These are phyloP conservation scores for Termitomyces titanicus DNA, from an alignment of 768 basidiomycete species.

Conservation along the genomic window DNA sequence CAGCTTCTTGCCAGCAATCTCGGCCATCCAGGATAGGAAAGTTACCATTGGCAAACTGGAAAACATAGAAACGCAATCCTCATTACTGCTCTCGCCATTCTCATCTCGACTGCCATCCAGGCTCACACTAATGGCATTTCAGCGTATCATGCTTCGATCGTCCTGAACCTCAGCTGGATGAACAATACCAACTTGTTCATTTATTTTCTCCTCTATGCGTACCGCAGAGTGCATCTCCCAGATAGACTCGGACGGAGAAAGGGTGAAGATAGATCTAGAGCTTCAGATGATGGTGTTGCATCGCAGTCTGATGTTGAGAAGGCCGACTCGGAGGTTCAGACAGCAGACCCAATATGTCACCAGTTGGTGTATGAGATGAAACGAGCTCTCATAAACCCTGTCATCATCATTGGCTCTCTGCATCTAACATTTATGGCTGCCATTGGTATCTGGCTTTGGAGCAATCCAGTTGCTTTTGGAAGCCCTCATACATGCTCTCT, in stretches of 20 bases:
- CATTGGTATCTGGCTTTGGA: conserved; percentile 1
- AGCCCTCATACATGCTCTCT: neutral
- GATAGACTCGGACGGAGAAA: no score
- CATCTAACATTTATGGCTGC: neutral
- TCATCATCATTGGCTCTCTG: neutral
- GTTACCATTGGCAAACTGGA: neutral
- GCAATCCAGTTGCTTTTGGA: neutral
- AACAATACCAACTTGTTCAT: neutral
- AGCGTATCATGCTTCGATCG: neutral
- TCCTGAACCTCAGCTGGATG: neutral
- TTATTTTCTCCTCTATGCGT: neutral
- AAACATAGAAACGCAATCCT: neutral
- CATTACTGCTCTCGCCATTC: neutral
- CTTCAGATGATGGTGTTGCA: no score
- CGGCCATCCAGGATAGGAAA: neutral
- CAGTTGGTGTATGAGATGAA: neutral
- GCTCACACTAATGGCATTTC: neutral
- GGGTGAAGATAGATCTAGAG: no score
- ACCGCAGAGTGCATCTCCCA: neutral
- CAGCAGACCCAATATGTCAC: no score
- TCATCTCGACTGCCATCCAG: neutral
- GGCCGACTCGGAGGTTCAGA: no score
- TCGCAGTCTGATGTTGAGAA: no score
- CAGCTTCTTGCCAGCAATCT: neutral
- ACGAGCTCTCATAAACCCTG: neutral